A percentile compares a stretch with the other conserved stretches of the same genome.
phyloP scores from a whole-genome alignment of 805 yeast genomes.

The Tetrapisispora phaffii region DNA sequence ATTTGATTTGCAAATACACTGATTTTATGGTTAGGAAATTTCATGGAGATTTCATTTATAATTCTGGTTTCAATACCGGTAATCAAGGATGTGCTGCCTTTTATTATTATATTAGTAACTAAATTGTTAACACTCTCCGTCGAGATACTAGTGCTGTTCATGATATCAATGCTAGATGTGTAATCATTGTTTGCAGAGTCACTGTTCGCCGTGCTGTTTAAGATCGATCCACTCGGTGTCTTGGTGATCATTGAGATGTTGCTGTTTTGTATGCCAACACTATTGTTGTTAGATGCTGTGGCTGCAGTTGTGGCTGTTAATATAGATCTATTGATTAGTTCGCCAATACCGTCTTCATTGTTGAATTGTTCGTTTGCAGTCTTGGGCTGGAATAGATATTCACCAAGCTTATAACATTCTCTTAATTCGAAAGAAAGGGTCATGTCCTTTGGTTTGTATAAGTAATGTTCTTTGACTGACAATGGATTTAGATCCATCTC shows the following conservation, averaged over 20 bases:
- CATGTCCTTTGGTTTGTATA: constrained; percentile 9
- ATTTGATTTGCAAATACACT: constrained; percentile 78
- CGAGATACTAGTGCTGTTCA: constrained; percentile 3
- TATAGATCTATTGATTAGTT: constrained; percentile 19
- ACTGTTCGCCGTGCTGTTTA: neutral
- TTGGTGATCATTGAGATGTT: neutral
- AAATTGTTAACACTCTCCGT: constrained; percentile 26
- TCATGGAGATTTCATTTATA: constrained; percentile 53
- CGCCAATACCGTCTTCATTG: constrained; percentile 21
- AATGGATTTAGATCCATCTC: constrained; percentile 13
- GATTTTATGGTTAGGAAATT: constrained; percentile 76
- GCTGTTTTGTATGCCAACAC: neutral
- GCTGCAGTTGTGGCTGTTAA: constrained; percentile 20
- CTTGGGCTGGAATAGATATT: constrained; percentile 24
- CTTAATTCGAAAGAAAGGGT: constrained; percentile 18
- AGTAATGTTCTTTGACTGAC: constrained; percentile 14
- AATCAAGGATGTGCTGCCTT: constrained; percentile 69
- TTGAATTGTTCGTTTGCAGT: constrained; percentile 12
- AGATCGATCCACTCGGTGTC: neutral
- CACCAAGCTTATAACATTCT: constrained; percentile 21
- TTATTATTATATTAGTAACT: constrained; percentile 56
- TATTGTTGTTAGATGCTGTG: neutral
- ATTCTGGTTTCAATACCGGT: constrained; percentile 77
- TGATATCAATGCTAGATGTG: neutral
- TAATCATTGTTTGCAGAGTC: neutral